Evolutionary conservation across 164 flowering plant genomes (phyloP).

Genomic region (Berberis vulgaris): DNA sequence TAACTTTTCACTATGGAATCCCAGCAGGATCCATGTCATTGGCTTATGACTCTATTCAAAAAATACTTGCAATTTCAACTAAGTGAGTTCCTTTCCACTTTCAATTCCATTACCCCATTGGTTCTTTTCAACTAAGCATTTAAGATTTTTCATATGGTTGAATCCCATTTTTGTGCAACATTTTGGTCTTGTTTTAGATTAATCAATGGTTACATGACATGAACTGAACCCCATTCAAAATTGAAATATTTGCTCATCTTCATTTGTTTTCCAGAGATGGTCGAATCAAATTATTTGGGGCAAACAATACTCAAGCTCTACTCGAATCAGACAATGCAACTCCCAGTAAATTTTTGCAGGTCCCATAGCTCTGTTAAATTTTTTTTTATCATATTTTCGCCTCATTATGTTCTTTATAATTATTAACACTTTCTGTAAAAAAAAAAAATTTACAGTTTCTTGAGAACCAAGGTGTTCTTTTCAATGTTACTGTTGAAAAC

Average conservation of each 20-base stretch:
- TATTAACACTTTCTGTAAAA: background rate
- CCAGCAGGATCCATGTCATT: constrained; percentile 49
- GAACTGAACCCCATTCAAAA: no score
- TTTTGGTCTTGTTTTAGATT: no score
- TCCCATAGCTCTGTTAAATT: constrained; percentile 6
- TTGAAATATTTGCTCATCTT: no score
- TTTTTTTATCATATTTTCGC: background rate
- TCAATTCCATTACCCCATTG: no score
- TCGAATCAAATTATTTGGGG: constrained; percentile 69
- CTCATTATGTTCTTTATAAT: background rate
- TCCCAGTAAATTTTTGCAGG: constrained; percentile 78
- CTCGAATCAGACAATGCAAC: constrained; percentile 47
- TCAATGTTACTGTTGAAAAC: constrained; percentile 55
- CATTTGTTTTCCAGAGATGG: constrained; percentile 49
- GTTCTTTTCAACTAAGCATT: no score
- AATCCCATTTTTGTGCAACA: no score
- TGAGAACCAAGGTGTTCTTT: constrained; percentile 65
- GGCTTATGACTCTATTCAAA: constrained; percentile 72
- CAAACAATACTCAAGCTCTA: constrained; percentile 55
- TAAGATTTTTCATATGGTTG: no score
- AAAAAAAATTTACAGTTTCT: constrained; percentile 47
- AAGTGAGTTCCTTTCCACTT: constrained; percentile 25
- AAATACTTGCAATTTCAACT: constrained; percentile 69
- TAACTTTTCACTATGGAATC: constrained; percentile 55
- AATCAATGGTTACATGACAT: no score